Evolutionary conservation across 352 stramenopile genomes (phyloP).

Genomic region (Elongisporangium anandrum): DNA sequence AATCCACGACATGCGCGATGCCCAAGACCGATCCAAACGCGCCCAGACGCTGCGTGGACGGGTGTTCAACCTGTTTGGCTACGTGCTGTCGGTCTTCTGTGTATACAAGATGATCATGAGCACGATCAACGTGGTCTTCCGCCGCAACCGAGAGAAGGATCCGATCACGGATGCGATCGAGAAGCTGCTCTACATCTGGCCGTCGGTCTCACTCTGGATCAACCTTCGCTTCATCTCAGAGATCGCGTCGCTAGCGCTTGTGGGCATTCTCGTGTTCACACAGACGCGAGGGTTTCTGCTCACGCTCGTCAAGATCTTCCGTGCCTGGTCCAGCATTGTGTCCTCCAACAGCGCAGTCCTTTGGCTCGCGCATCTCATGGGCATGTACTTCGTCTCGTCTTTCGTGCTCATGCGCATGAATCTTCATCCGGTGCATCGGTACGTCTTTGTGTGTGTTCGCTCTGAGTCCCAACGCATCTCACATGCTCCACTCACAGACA

Average conservation of each 20-base stretch:
- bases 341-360: slow-evolving; percentile 83
- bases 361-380: slow-evolving; percentile 81
- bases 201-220: slow-evolving; percentile 65
- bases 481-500: too few relatives aligned
- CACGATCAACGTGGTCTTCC: slow-evolving; percentile 78
- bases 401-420: slow-evolving; percentile 90
- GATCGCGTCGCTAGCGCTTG: slow-evolving; percentile 67
- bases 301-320: slow-evolving; percentile 76
- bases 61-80: slow-evolving; percentile 80
- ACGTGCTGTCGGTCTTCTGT: slow-evolving; percentile 72
- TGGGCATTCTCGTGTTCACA: slow-evolving; percentile 80
- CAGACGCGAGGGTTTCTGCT: slow-evolving; percentile 79
- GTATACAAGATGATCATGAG: slow-evolving; percentile 88
- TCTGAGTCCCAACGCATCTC: too few relatives aligned
- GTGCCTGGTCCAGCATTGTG: slow-evolving; percentile 74
- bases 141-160: slow-evolving; percentile 76
- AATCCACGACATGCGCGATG: slow-evolving; percentile 76
- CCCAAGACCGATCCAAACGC: slow-evolving; percentile 47
- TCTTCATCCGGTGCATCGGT: slow-evolving; percentile 64
- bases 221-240: slow-evolving; percentile 81
- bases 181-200: slow-evolving; percentile 81
- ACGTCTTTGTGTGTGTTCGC: slow-evolving; percentile 7
- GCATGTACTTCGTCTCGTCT: slow-evolving; percentile 87
- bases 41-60: slow-evolving; percentile 61
- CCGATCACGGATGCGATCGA: slow-evolving; percentile 78